phyloP scores from a whole-genome alignment of 805 yeast genomes.

The Ascoidea tarda region DNA sequence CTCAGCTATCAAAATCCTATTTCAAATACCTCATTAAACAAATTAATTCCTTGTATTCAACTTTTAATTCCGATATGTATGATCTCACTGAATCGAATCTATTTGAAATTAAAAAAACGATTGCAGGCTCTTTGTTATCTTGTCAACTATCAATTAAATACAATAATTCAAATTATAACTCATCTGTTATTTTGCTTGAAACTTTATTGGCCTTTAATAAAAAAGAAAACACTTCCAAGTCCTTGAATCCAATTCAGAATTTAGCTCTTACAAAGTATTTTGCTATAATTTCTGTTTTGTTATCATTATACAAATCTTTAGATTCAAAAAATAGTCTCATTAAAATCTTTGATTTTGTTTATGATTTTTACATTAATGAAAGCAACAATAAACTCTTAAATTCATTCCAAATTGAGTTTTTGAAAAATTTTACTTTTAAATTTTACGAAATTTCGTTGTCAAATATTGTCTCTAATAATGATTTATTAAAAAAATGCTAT shows the following conservation, averaged over 20 bases:
- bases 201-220: neutral
- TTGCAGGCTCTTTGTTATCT: slow-evolving; percentile 6
- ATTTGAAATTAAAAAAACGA: slow-evolving; percentile 1
- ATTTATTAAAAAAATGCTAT: neutral
- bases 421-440: slow-evolving; percentile 7
- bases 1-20: neutral
- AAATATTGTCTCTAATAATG: neutral
- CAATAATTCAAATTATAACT: slow-evolving; percentile 4
- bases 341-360: slow-evolving; percentile 3
- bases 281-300: neutral
- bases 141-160: slow-evolving; percentile 4
- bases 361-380: neutral
- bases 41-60: too few relatives aligned
- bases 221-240: too few relatives aligned
- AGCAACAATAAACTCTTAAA: slow-evolving; percentile 1
- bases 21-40: slow-evolving; percentile 2
- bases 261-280: neutral
- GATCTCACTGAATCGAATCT: neutral
- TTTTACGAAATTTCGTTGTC: neutral
- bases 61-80: too few relatives aligned
- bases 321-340: neutral
- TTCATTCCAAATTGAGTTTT: slow-evolving; percentile 6
- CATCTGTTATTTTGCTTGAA: neutral
- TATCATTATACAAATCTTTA: neutral
- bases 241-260: neutral